Percentiles rank a stretch among this genome's conserved stretches.
Conservation (phyloP, 2,329 filamentous ascomycete genomes). For the Phaeosphaeria sp. region DNA sequence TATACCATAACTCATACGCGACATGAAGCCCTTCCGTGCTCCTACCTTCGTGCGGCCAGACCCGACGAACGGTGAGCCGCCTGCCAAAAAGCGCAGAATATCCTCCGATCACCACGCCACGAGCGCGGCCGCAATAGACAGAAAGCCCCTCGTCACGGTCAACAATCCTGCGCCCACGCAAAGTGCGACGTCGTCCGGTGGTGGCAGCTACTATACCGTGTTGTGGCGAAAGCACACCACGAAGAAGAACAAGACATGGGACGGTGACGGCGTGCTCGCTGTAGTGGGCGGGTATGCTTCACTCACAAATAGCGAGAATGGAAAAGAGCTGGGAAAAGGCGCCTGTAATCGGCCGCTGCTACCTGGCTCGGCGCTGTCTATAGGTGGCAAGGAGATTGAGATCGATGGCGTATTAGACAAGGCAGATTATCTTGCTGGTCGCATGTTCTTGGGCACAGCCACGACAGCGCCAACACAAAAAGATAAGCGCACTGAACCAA, state of each 20-base stretch:
- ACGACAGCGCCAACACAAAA: slow-evolving; percentile 24
- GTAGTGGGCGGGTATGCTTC: slow-evolving; percentile 64
- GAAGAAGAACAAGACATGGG: slow-evolving; percentile 81
- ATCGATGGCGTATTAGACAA: slow-evolving; percentile 67
- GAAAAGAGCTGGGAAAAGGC: slow-evolving; percentile 67
- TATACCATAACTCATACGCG: slow-evolving; percentile 4
- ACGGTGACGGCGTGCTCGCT: slow-evolving; percentile 71
- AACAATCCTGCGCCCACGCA: slow-evolving; percentile 26
- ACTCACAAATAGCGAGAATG: slow-evolving; percentile 65
- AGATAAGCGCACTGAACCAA: slow-evolving; percentile 19
- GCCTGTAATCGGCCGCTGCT: slow-evolving; percentile 63
- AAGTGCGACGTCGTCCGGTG: slow-evolving; percentile 23
- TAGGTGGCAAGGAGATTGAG: slow-evolving; percentile 73
- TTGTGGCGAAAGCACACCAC: slow-evolving; percentile 69
- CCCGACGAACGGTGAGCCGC: slow-evolving; percentile 34
- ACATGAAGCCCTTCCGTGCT: slow-evolving; percentile 45
- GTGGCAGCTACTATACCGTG: slow-evolving; percentile 52
- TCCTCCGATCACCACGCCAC: slow-evolving; percentile 37
- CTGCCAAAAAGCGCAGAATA: slow-evolving; percentile 52
- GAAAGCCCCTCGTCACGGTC: slow-evolving; percentile 41
- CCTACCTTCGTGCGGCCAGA: slow-evolving; percentile 39
- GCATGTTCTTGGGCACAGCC: slow-evolving; percentile 50
- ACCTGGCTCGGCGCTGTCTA: slow-evolving; percentile 65
- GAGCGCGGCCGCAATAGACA: slow-evolving; percentile 21
- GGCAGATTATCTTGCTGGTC: slow-evolving; percentile 63